These are phyloP conservation scores for Ogataea hybrid DNA, from an alignment of 1,139 yeast genomes.

Conservation along the genomic window DNA sequence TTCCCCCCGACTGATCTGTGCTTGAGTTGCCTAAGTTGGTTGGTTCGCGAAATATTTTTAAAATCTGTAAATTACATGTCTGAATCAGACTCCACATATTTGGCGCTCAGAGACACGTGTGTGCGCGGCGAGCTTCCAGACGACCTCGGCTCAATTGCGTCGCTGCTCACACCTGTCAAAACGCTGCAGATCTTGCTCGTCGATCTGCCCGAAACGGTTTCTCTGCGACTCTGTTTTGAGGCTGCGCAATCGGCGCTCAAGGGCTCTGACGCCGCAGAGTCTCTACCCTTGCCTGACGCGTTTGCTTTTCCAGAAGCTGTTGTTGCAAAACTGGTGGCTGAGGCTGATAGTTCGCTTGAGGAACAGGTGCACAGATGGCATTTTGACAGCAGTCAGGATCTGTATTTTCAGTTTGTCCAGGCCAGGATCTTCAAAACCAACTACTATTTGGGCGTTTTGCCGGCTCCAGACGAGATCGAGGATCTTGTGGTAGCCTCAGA, in stretches of 20 bases:
- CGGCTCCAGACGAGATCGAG: slow-evolving; percentile 4
- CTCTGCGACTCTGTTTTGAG: background rate
- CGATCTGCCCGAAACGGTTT: slow-evolving; percentile 4
- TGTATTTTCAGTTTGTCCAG: slow-evolving; percentile 22
- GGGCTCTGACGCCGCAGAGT: background rate
- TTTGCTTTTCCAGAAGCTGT: background rate
- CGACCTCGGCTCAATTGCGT: background rate
- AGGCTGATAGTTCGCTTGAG: background rate
- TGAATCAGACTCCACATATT: background rate
- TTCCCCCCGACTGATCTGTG: too few species aligned
- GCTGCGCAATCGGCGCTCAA: background rate
- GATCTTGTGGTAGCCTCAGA: slow-evolving; percentile 1
- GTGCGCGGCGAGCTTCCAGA: background rate
- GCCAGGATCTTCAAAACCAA: slow-evolving; percentile 23
- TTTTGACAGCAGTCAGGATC: background rate
- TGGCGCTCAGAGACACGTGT: slow-evolving; percentile 1
- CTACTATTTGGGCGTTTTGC: slow-evolving; percentile 15
- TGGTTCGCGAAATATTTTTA: background rate
- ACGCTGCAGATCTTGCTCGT: slow-evolving; percentile 3
- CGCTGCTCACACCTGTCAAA: background rate
- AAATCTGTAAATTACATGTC: background rate
- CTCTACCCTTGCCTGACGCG: background rate
- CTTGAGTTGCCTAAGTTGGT: background rate
- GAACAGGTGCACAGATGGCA: slow-evolving; percentile 2
- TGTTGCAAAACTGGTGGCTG: background rate